Conservation (phyloP, 345 rosid species). For the Eucalyptus sp. region DNA sequence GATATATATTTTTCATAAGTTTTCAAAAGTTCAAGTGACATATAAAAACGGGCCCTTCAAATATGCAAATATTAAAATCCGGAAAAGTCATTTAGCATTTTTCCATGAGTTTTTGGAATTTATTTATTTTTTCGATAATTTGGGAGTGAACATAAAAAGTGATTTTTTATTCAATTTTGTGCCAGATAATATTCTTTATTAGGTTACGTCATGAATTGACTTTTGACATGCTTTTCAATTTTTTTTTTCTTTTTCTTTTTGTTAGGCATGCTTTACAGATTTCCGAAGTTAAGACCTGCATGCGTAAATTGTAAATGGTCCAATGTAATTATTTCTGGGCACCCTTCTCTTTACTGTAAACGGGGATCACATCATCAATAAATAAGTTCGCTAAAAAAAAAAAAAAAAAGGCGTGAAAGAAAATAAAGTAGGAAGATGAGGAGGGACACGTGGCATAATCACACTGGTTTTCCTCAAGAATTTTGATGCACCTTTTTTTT, state of each 20-base stretch:
- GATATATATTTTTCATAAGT: neutral
- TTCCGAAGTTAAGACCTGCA: neutral
- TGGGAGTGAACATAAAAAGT: neutral
- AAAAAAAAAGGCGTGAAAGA: neutral
- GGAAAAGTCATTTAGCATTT: neutral
- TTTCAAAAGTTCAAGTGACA: neutral
- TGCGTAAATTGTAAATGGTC: neutral
- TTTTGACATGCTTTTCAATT: neutral
- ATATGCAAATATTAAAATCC: neutral
- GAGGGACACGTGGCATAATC: neutral
- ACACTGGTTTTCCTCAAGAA: neutral
- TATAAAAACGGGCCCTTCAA: neutral
- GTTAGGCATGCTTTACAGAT: neutral
- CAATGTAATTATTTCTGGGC: neutral
- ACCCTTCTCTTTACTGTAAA: rapidly evolving
- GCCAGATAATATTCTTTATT: neutral
- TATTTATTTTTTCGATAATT: neutral
- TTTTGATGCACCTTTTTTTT: neutral
- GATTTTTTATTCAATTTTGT: neutral
- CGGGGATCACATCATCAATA: neutral
- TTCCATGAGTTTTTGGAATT: neutral
- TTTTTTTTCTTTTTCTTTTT: too few relatives aligned
- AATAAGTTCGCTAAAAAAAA: neutral
- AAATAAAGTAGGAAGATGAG: neutral
- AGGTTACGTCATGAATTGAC: neutral